Evolutionary conservation across 352 stramenopile genomes (phyloP).

Genomic region (Globisporangium ultimum): DNA sequence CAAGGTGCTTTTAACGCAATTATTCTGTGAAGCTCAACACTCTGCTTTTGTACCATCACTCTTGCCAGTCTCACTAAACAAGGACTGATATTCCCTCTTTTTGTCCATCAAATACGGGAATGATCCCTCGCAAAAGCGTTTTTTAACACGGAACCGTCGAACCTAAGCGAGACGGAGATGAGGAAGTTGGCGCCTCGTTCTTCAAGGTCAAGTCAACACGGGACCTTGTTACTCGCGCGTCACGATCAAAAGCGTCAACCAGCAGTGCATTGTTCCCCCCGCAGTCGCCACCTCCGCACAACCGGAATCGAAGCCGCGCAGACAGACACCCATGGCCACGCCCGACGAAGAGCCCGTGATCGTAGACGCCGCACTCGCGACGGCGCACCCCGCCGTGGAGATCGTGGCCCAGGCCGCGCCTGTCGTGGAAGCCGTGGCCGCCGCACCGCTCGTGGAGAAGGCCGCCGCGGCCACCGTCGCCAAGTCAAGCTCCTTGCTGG

Average conservation of each 20-base stretch:
- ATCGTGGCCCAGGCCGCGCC: conserved; percentile 1
- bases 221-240: no score
- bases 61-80: not conserved
- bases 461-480: not conserved
- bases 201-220: conserved; percentile 1
- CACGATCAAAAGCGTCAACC: no score
- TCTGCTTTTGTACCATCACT: not conserved
- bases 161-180: not conserved
- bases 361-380: conserved; percentile 7
- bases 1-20: no score
- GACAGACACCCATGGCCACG: conserved; percentile 1
- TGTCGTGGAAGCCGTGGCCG: not conserved
- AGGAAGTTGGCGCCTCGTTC: not conserved
- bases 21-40: not conserved
- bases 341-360: conserved; percentile 16
- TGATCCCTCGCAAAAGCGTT: not conserved
- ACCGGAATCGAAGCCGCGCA: no score
- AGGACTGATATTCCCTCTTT: not conserved
- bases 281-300: not conserved
- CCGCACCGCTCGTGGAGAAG: conserved; percentile 9
- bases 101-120: not conserved
- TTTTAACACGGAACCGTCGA: not conserved
- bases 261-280: not conserved
- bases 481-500: conserved; percentile 19
- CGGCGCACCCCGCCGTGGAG: not conserved